phyloP scores from a whole-genome alignment of 371 early-diverging fungal genomes.

The Blakeslea trispora region DNA sequence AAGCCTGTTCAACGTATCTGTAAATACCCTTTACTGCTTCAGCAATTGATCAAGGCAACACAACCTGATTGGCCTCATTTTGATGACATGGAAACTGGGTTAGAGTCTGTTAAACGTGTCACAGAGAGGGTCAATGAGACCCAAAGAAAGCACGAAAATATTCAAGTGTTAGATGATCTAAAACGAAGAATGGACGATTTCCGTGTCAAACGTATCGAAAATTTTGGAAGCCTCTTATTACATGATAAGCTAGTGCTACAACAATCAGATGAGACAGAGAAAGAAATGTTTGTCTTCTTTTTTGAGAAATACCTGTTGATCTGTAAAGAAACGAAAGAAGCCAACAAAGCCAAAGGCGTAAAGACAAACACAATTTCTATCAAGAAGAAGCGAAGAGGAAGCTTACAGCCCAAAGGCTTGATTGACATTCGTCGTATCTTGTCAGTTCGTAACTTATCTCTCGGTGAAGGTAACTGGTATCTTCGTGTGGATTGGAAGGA shows the following conservation, averaged over 20 bases:
- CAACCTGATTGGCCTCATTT: constrained; percentile 68
- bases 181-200: constrained; percentile 66
- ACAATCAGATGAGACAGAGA: constrained; percentile 68
- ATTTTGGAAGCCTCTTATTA: constrained; percentile 82
- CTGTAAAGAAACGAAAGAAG: constrained; percentile 74
- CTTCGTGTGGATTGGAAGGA: constrained; percentile 82
- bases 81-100: constrained; percentile 78
- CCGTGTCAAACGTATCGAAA: constrained; percentile 38
- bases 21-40: constrained; percentile 92
- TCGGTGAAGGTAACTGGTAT: constrained; percentile 46
- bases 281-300: constrained; percentile 78
- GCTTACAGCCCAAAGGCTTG: constrained; percentile 78
- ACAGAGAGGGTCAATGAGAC: constrained; percentile 92
- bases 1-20: constrained; percentile 97
- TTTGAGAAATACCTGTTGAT: constrained; percentile 89
- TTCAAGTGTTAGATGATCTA: constrained; percentile 71
- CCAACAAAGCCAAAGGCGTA: constrained; percentile 45
- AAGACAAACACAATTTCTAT: constrained; percentile 43
- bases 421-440: constrained; percentile 52
- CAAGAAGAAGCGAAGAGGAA: constrained; percentile 46
- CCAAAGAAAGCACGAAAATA: constrained; percentile 86
- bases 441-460: constrained; percentile 9
- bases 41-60: constrained; percentile 81
- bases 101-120: constrained; percentile 80
- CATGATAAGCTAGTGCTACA: constrained; percentile 81